A percentile compares a stretch with the other conserved stretches of the same genome.
phyloP scores from a whole-genome alignment of 2,329 filamentous ascomycete genomes.

The Colletotrichum melonis region DNA sequence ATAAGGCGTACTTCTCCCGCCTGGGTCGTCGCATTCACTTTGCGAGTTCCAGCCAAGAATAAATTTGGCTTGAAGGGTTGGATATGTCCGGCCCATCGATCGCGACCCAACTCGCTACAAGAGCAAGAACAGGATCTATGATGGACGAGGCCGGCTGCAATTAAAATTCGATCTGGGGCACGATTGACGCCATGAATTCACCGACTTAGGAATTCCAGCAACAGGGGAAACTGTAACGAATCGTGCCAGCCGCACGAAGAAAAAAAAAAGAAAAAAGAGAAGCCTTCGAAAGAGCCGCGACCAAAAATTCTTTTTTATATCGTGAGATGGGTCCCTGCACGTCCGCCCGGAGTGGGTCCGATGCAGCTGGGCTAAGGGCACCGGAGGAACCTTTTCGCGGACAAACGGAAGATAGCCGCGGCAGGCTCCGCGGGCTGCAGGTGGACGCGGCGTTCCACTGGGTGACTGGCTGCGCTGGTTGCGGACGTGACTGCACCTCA shows the following conservation, averaged over 20 bases:
- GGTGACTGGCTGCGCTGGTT: not conserved
- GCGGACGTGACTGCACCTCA: not conserved
- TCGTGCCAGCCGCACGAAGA: slow-evolving; percentile 83
- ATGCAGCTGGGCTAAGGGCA: not conserved
- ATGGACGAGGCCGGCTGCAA: slow-evolving; percentile 74
- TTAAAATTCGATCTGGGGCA: slow-evolving; percentile 81
- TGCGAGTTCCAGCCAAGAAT: not conserved
- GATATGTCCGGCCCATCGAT: slow-evolving; percentile 57
- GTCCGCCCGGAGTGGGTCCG: slow-evolving; percentile 4
- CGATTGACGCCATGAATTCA: slow-evolving; percentile 77
- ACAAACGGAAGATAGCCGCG: not conserved
- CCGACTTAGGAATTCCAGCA: slow-evolving; percentile 75
- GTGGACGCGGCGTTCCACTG: no score
- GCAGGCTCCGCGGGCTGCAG: not conserved
- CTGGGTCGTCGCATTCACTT: no score
- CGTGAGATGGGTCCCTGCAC: slow-evolving; percentile 17
- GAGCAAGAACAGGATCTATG: slow-evolving; percentile 21
- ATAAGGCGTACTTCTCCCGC: not conserved
- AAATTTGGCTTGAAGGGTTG: not conserved
- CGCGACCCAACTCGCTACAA: slow-evolving; percentile 31
- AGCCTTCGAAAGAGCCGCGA: not conserved
- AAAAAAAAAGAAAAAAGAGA: slow-evolving; percentile 62
- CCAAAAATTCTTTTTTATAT: slow-evolving; percentile 33
- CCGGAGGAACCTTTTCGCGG: slow-evolving; percentile 11
- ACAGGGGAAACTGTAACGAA: slow-evolving; percentile 75